These are phyloP conservation scores for Eutypa lata DNA, from an alignment of 2,329 filamentous ascomycete genomes.

Conservation along the genomic window DNA sequence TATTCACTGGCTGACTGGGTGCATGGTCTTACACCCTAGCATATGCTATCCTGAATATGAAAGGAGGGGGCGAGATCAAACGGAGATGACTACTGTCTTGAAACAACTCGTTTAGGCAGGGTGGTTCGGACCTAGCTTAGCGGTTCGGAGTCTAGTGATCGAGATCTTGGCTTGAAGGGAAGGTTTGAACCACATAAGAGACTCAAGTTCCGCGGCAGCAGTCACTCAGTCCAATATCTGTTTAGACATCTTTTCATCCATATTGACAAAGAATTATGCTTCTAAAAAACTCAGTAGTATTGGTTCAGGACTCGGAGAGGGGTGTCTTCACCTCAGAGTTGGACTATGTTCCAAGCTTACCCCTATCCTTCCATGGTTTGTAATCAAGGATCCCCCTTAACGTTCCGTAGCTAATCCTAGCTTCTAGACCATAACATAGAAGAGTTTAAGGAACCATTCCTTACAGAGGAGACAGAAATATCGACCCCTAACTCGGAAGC, in stretches of 20 bases:
- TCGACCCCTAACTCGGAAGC: not conserved
- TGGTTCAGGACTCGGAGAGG: not conserved
- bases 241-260: too few relatives aligned
- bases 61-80: too few relatives aligned
- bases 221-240: too few relatives aligned
- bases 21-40: not conserved
- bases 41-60: not conserved
- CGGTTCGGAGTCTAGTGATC: too few relatives aligned
- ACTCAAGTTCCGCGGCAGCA: too few relatives aligned
- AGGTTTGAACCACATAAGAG: too few relatives aligned
- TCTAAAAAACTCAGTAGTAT: too few relatives aligned
- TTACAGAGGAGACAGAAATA: not conserved
- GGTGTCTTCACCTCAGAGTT: not conserved
- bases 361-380: not conserved
- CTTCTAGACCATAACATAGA: not conserved
- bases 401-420: not conserved
- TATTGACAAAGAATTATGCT: too few relatives aligned
- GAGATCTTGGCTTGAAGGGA: too few relatives aligned
- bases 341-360: not conserved
- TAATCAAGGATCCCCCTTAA: not conserved
- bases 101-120: too few relatives aligned
- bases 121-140: too few relatives aligned
- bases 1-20: not conserved
- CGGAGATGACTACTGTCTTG: too few relatives aligned
- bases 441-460: not conserved